Evolutionary conservation across 1,139 yeast species (phyloP), one percentile per base, ranked within the genome.

Genomic region (Arxiozyma slooffiae): DNA sequence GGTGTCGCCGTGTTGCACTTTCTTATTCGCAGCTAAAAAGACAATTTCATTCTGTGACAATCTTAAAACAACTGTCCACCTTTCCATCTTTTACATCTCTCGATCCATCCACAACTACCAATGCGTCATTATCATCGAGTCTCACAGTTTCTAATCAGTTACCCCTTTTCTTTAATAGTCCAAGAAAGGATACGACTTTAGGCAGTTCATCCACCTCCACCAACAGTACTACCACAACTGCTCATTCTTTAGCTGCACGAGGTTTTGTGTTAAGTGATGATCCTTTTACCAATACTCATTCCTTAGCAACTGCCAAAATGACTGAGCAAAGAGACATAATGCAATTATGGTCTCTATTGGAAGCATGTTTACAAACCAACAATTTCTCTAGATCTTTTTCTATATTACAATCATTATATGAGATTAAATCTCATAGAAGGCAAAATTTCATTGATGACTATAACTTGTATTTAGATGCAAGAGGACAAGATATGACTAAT

Each of bases 331-430:
- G 77, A 59, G 85, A 81, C 53, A 77, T 80, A 37, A 71, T 77
- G 49, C 87, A 50, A 37, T 71, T 85, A 18, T 87, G 88, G 79
- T 78, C 92, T 1, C 68, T 89, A 38, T 71, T 88, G 41, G 96
- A 88, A 60, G 95, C 95, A 0, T 83, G 94, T 57, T 65, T 90
- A 40, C 77, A 80, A 45, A 76, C 86, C 37, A 77, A 77, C 50
- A 85, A 86, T 62, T 79, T 78, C 58, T 78, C 76, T 37, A 74
- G 97, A 58, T 96, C 96, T 0, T 81, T 79, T 57, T 71, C 81
- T 36, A 81, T 88, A 24, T 69, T 89, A 45, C 68, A 71, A 43
- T 81, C 87, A 2, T 71, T 79, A 47, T 74, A 76, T 56, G 78
- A 75, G 43, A 70, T 76, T 40, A 69, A 75, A 21, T 59, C 63